phyloP scores from a whole-genome alignment of 768 basidiomycete genomes.

The Boletus sp. region DNA sequence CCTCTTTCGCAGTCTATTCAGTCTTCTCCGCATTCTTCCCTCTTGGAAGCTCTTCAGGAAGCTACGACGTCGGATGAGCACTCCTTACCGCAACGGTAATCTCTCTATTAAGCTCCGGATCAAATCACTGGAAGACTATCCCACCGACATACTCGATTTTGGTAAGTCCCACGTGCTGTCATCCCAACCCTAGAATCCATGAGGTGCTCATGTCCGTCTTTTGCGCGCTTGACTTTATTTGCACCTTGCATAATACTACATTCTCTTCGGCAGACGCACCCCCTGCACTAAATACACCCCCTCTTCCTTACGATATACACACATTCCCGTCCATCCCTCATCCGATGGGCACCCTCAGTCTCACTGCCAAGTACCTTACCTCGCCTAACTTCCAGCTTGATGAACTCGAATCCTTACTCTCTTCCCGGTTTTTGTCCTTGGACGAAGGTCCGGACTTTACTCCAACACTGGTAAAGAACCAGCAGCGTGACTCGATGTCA shows the following conservation, averaged over 20 bases:
- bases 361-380: constrained; percentile 64
- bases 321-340: constrained; percentile 67
- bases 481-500: constrained; percentile 54
- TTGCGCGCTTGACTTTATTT: constrained; percentile 8
- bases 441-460: constrained; percentile 68
- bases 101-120: constrained; percentile 51
- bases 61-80: constrained; percentile 43
- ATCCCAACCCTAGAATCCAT: constrained; percentile 26
- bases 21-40: constrained; percentile 70
- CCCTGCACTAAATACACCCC: constrained; percentile 38
- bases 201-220: constrained; percentile 33
- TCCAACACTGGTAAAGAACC: constrained; percentile 68
- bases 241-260: constrained; percentile 6
- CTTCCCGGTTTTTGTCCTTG: constrained; percentile 66
- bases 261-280: constrained; percentile 34
- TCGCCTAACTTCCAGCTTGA: constrained; percentile 71
- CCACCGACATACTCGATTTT: constrained; percentile 34
- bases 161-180: constrained; percentile 34
- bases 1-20: constrained; percentile 71
- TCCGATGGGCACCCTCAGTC: constrained; percentile 60
- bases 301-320: constrained; percentile 53
- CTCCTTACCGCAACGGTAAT: constrained; percentile 39
- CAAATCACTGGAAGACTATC: constrained; percentile 33
- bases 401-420: constrained; percentile 73
- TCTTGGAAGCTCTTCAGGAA: constrained; percentile 72